A percentile compares a stretch with the other conserved stretches of the same genome.
phyloP scores from a whole-genome alignment of 768 basidiomycete species.

The Tricholoma bakamatsutake region DNA sequence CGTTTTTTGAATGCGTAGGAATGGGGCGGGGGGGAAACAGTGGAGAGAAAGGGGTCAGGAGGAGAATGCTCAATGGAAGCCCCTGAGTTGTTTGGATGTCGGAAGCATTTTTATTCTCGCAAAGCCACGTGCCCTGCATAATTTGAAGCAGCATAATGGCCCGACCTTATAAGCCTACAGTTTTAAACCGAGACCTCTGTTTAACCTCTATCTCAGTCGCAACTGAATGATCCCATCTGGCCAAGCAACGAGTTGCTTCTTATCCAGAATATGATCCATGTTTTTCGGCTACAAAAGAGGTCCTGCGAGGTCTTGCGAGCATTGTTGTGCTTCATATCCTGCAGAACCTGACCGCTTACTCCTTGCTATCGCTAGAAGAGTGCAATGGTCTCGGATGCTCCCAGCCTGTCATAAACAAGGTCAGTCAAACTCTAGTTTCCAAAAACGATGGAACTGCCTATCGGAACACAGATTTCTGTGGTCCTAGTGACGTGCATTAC shows the following conservation, averaged over 20 bases:
- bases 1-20: constrained; percentile 1
- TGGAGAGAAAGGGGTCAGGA: constrained; percentile 8
- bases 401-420: neutral
- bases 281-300: neutral
- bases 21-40: neutral
- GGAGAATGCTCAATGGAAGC: constrained; percentile 14
- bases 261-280: neutral
- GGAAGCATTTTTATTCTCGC: constrained; percentile 23
- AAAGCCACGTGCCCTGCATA: neutral
- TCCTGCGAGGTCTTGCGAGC: neutral
- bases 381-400: neutral
- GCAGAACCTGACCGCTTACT: no score
- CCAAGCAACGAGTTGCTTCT: neutral
- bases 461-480: no score
- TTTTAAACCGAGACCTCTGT: neutral
- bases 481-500: neutral
- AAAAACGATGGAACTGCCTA: no score
- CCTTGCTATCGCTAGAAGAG: no score
- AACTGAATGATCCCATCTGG: no score
- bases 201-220: no score
- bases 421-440: no score
- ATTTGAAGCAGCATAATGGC: no score
- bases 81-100: constrained; percentile 22
- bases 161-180: no score
- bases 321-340: no score